Conservation (phyloP, 2,329 filamentous ascomycete genomes). For the Emergomyces pasteurianus region DNA sequence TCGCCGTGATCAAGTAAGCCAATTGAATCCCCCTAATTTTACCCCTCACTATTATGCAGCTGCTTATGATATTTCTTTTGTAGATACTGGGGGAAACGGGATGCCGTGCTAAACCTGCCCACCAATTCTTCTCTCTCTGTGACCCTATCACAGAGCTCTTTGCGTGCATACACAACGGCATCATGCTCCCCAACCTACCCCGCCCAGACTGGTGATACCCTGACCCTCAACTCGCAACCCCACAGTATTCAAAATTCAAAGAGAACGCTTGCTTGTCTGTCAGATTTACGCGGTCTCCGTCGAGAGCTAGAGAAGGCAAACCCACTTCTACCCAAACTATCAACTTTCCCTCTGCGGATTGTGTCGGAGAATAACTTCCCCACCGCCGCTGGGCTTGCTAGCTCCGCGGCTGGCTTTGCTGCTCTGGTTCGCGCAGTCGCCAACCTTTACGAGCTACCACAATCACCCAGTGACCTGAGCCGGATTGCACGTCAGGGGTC, state of each 20-base stretch:
- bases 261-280: constrained; percentile 88
- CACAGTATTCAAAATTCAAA: constrained; percentile 73
- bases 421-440: constrained; percentile 69
- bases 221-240: constrained; percentile 70
- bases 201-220: constrained; percentile 46
- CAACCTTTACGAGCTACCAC: constrained; percentile 75
- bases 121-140: constrained; percentile 97
- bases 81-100: constrained; percentile 93
- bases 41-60: neutral
- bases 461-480: constrained; percentile 70
- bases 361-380: constrained; percentile 99
- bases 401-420: constrained; percentile 53
- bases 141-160: constrained; percentile 84
- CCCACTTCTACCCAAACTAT: constrained; percentile 68
- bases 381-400: constrained; percentile 77
- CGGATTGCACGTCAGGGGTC: constrained; percentile 87
- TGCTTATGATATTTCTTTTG: constrained; percentile 1
- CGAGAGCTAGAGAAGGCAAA: constrained; percentile 61
- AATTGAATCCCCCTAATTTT: constrained; percentile 9
- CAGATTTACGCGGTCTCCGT: constrained; percentile 68
- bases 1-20: constrained; percentile 84
- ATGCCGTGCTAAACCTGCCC: constrained; percentile 84
- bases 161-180: constrained; percentile 91
- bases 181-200: constrained; percentile 68
- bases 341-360: constrained; percentile 63